Conservation (phyloP, 257 asterid genomes). For the Sherardia arvensis region DNA sequence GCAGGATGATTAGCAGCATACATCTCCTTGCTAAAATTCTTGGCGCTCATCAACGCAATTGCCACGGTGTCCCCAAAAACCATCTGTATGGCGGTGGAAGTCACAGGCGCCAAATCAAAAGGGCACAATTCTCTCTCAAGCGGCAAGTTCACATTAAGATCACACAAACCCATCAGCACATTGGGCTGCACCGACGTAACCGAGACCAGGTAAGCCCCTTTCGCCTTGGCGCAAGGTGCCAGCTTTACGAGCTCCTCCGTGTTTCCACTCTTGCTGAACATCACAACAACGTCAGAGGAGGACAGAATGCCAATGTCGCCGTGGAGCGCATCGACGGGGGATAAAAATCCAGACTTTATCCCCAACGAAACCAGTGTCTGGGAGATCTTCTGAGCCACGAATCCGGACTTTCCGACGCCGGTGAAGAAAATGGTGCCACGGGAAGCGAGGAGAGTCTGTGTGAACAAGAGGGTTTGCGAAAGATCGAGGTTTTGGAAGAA, state of each 20-base stretch:
- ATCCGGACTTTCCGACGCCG: constrained; percentile 96
- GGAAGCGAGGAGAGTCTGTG: constrained; percentile 62
- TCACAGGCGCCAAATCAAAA: constrained; percentile 76
- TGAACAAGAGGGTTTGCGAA: constrained; percentile 66
- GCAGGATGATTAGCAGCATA: constrained; percentile 71
- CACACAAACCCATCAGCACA: constrained; percentile 48
- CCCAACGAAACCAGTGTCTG: constrained; percentile 82
- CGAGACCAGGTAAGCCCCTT: constrained; percentile 69
- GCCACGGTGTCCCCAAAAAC: constrained; percentile 86
- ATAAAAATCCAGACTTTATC: constrained; percentile 61
- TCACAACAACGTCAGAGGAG: constrained; percentile 47
- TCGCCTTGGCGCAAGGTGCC: constrained; percentile 87
- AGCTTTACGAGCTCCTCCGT: constrained; percentile 68
- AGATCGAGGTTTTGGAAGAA: constrained; percentile 86
- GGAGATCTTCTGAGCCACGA: constrained; percentile 81
- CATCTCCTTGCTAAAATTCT: constrained; percentile 66
- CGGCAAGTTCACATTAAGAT: constrained; percentile 92
- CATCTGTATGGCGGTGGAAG: constrained; percentile 45
- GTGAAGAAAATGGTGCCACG: constrained; percentile 74
- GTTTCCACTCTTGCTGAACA: constrained; percentile 94
- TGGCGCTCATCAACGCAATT: constrained; percentile 79
- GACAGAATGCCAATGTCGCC: constrained; percentile 92
- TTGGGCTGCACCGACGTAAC: constrained; percentile 77
- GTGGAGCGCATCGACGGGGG: constrained; percentile 91
- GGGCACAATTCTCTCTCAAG: constrained; percentile 84